Evolutionary conservation across 2,329 filamentous ascomycete species (phyloP), one percentile per base, ranked within the genome.

Genomic region (Ascochyta pisi): DNA sequence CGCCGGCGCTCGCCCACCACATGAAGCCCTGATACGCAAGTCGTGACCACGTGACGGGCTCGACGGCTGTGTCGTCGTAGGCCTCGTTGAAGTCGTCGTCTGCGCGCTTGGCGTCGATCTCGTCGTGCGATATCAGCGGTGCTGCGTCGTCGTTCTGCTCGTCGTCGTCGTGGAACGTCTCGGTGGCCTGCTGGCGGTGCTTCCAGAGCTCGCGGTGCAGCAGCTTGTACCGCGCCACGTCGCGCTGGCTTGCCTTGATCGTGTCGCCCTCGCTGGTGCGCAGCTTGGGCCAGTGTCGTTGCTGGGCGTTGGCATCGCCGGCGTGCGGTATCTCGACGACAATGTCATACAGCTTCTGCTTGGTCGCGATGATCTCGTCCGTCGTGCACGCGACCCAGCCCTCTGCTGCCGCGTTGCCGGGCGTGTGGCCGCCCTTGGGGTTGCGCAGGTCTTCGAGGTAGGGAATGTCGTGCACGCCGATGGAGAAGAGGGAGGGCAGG

Each of bases 371-470:
- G 55, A 99, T 95, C 69, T 90, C 94, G 77, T 99, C 95, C 1
- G 94, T 98, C 3, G 94, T 97, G 75, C 93, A 97, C 12, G 94
- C 95, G 56, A 96, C 88, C 92, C 93, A 99, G 35, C 92, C 90
- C 31, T 29, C 82, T 82, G 23, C 77, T 9, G 55, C 35, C 29
- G 61, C 72, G 38, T 85, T 82, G 23, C 81, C 82, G 12, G 46
- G 46, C 2, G 64, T 58, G 33, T 77, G 75, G 15, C 76, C 69
- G 10, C 74, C 72, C 41, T 75, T 56, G 53, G 66, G 69, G 42
- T 55, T 58, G 27, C 82, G 82, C 60, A 89, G 83, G 52, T 86
- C 81, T 63, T 87, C 82, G 5, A 98, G 82, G 53, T 89, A 86
- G 5, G 90, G 86, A 45, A 99, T 96, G 70, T 99, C 95, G 73